phyloP scores from a whole-genome alignment of 805 yeast species.

The Kodamaea sagamina region DNA sequence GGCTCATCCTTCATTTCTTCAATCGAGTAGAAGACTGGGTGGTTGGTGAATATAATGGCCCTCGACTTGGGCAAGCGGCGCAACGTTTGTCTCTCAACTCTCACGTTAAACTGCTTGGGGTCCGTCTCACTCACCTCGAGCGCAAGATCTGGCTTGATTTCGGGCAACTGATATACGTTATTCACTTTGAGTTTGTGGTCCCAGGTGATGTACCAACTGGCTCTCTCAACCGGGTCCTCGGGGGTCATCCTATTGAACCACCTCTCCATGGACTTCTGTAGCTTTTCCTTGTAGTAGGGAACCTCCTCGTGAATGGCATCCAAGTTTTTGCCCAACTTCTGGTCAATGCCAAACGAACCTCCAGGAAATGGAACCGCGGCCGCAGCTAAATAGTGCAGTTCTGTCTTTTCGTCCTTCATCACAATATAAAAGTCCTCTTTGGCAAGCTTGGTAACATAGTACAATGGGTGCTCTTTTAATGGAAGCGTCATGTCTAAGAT shows the following conservation, averaged over 20 bases:
- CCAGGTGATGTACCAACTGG: constrained; percentile 76
- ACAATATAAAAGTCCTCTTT: constrained; percentile 76
- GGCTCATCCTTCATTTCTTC: constrained; percentile 82
- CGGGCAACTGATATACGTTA: constrained; percentile 57
- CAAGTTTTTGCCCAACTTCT: constrained; percentile 60
- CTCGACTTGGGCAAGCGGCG: constrained; percentile 63
- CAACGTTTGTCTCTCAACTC: constrained; percentile 74
- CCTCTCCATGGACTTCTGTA: constrained; percentile 69
- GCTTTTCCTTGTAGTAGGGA: constrained; percentile 67
- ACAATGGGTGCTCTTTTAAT: constrained; percentile 62
- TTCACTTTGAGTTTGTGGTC: constrained; percentile 61
- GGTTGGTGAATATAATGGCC: constrained; percentile 74
- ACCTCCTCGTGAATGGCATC: constrained; percentile 68
- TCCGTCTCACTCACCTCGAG: constrained; percentile 34
- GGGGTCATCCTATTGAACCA: constrained; percentile 68
- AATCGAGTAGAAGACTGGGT: constrained; percentile 74
- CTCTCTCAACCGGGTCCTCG: constrained; percentile 67
- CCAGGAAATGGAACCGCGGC: constrained; percentile 83
- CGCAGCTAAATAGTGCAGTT: constrained; percentile 62
- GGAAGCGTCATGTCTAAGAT: constrained; percentile 60
- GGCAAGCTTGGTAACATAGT: constrained; percentile 65
- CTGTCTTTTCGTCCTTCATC: constrained; percentile 53
- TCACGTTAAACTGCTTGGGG: constrained; percentile 59
- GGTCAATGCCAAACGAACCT: constrained; percentile 64
- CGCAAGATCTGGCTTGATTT: constrained; percentile 38